Evolutionary conservation across 169 alveolate genomes (phyloP), one percentile per base, ranked within the genome.

Genomic region (Babesia ovis): DNA sequence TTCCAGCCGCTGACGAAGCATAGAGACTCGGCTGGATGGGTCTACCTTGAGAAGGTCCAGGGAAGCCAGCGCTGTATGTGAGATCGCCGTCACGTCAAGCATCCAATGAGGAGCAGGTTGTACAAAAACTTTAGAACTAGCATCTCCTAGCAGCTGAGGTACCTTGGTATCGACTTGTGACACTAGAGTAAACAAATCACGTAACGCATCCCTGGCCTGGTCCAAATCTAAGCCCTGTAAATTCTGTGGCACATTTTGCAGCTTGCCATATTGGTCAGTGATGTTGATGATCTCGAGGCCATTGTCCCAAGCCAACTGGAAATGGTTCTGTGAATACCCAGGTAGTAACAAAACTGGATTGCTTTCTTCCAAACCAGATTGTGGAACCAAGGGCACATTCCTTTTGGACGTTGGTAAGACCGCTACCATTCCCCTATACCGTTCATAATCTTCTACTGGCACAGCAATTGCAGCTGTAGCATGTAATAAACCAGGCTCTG

Each of bases 401-500:
- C 83, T 14, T 14, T 46, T 6, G 27, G 66, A 35, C 0, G 34
- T 59, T 8, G 86, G 86, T 1, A 76, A 31, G 14, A 60, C 54
- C 5, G 56, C 85, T 37, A 23, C 23, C 53, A 22, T 48, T 1
- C 48, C 85, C 3, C 25, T 48, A 20, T 58, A 32, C 31, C 48
- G 35, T 34, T 48, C 37, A 6, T 25, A 77, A 5, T 3, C 53
- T 23, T 68, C 76, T 1, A n/a, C 45, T 3, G 68, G 37, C 59
- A 77, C 86, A 12, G 59, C 83, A 2, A 77, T 48, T 27, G 77
- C 81, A 3, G 75, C 70, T 5, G 80, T 34, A 9, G 77, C 86
- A 27, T 51, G 57, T 4, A 61, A 41, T 29, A 62, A 42, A 16
- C 45, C 79, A 16, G 77, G 85, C 11, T n/a, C 18, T 3, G 61